Evolutionary conservation across 495 filamentous ascomycete species (phyloP), one percentile per base, ranked within the genome.

Genomic region (Neurospora sp.): DNA sequence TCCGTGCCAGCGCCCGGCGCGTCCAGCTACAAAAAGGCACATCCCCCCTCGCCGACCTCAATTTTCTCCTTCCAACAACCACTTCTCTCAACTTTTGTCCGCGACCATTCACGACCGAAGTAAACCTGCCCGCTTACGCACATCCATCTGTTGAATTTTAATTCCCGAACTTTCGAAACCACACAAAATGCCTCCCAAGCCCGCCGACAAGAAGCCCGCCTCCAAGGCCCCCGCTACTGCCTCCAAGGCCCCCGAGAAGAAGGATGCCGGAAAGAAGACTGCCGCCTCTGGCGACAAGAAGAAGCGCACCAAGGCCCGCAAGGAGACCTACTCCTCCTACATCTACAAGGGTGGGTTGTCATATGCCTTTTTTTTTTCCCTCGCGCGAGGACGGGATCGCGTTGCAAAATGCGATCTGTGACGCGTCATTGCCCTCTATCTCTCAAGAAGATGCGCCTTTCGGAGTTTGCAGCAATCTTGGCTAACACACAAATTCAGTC

Each of bases 191-290:
- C 89, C 94, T 88, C 94, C 94, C 75, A 97, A 97, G 88, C 92
- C 93, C 81, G 92, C 93, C 80, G 94, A 98, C 93, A 98, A 97
- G 91, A 95, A 95, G 86, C 92, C 93, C 87, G 96, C 94, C 89
- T 82, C 92, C 87, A 99, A 99, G 94, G 94, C 95, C 77, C 96
- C 96, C 53, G 95, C 93, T 81, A 91, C 91, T 80, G 85, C 85
- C 65, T 82, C 82, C 76, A 86, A 86, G 83, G 84, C 84, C 42
- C 91, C 93, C 80, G 94, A 98, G 90, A 98, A 98, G 92, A 97
- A 98, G 91, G 95, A 98, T 83, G 96, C 94, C 75, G 94, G 95
- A 87, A 99, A 99, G 93, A 99, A 98, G 91, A 97, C 96, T 53
- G 93, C 96, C 44, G 89, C 94, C 46, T 87, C 93, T 80, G 96